Percentiles rank a stretch among this genome's conserved stretches.
These are phyloP conservation scores for Cystobasidium tubakii DNA, from an alignment of 768 basidiomycete genomes.

Conservation along the genomic window DNA sequence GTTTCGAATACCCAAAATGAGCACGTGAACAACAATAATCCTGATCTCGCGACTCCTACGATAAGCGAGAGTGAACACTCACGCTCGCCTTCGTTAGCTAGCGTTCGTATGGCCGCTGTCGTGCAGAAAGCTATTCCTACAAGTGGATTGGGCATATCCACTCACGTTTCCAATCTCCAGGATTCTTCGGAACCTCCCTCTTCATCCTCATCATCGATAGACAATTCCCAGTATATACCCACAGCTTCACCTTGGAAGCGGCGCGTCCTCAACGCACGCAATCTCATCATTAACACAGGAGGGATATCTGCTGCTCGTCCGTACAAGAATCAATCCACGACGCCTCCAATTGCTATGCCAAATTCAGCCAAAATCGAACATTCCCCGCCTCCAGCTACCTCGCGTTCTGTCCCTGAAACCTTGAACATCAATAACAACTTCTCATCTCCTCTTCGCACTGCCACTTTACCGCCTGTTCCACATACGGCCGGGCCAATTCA, in stretches of 20 bases:
- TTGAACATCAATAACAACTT: not conserved
- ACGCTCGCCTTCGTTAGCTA: not conserved
- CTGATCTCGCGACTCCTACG: constrained; percentile 1
- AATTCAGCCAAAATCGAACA: not conserved
- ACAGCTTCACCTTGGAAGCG: not conserved
- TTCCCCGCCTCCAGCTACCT: constrained; percentile 10
- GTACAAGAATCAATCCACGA: not conserved
- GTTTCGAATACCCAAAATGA: not conserved
- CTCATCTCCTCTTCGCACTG: not conserved
- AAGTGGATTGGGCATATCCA: constrained; percentile 1
- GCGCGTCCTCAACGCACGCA: constrained; percentile 34
- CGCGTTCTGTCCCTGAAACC: constrained; percentile 13
- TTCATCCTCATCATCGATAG: not conserved
- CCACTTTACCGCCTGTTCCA: constrained; percentile 17
- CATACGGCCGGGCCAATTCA: constrained; percentile 13
- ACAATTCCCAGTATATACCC: not conserved
- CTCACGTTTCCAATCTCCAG: not conserved
- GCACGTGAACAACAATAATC: not conserved
- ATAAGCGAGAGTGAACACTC: constrained; percentile 21
- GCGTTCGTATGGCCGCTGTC: not conserved
- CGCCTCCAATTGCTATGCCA: constrained; percentile 1
- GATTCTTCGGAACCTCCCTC: not conserved
- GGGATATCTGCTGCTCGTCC: not conserved
- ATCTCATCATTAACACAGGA: constrained; percentile 24
- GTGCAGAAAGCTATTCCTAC: not conserved